Evolutionary conservation across 2,329 filamentous ascomycete genomes (phyloP), one percentile per base, ranked within the genome.

Genomic region (Aspergillus aculeatus): DNA sequence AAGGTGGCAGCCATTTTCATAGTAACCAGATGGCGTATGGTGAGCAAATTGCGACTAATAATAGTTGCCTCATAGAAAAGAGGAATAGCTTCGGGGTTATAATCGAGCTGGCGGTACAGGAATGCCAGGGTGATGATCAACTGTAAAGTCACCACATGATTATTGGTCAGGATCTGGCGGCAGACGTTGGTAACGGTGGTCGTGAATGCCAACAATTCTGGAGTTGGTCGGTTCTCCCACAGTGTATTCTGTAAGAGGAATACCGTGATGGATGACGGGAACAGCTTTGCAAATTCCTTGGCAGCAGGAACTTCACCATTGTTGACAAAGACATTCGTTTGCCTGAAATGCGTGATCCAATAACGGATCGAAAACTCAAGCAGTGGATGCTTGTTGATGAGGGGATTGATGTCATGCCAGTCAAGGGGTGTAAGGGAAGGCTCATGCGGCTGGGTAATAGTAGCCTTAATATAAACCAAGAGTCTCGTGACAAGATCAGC

Each of bases 61-160:
- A 67, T 74, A 26, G 77, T 78, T 24, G 79, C 77, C 29, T 75
- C 69, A 65, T 81, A 82, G 62, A 82, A 80, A 49, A 78, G 73
- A 44, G 73, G 68, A 41, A 72, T 71, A 4, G 75, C 65, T 26
- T 77, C 68, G 9, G 66, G 69, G 64, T 57, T 56, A 9, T 57
- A 51, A 5, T 63, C 55, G 19, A 75, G 56, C 7, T 69, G 76
- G 60, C 78, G 72, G 59, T 78, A 78, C 35, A 80, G 73, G 2
- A 73, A 73, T 0, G 79, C 82, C 56, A 64, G 41, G 10, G 56
- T 58, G 48, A 66, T 64, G 14, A 66, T 63, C 31, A 83, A 73
- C 66, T 84, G 82, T 14, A 84, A 70, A 7, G 82, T 81, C 19
- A 77, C 70, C 4, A 75, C 70, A 55, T 82, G 77, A 16, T 79